These are phyloP conservation scores for Cytospora chrysosperma DNA, from an alignment of 2,329 filamentous ascomycete genomes.

Conservation along the genomic window DNA sequence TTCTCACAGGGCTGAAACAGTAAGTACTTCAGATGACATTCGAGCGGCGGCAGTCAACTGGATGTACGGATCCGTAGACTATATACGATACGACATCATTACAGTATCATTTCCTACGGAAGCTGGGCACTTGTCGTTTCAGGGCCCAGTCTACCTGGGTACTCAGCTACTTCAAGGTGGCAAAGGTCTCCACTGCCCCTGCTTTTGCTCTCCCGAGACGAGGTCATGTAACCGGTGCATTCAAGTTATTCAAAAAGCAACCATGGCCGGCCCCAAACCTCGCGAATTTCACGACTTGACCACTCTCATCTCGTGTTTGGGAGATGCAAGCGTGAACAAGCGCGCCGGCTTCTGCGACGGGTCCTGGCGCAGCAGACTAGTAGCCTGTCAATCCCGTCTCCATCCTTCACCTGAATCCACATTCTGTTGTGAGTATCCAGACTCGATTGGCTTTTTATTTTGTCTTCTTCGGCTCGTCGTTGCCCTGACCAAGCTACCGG, in stretches of 20 bases:
- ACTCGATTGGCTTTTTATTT: not conserved
- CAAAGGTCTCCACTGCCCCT: not conserved
- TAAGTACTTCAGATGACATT: not conserved
- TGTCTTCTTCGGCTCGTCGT: too few species aligned
- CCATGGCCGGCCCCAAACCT: not conserved
- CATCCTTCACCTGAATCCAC: not conserved
- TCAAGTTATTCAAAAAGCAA: conserved; percentile 1
- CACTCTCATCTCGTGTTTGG: not conserved
- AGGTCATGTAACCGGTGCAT: not conserved
- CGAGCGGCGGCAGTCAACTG: too few species aligned
- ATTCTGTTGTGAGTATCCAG: not conserved
- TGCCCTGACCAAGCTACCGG: not conserved
- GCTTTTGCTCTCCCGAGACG: not conserved
- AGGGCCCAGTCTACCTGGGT: too few species aligned
- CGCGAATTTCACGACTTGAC: conserved; percentile 3
- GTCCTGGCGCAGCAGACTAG: conserved; percentile 1
- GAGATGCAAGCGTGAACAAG: not conserved
- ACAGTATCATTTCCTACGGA: too few species aligned
- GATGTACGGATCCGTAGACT: too few species aligned
- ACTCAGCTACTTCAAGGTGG: too few species aligned
- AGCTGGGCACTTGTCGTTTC: too few species aligned
- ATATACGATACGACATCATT: too few species aligned
- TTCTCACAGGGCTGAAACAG: not conserved
- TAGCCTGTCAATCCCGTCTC: not conserved
- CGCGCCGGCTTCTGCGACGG: not conserved